Percentiles rank a stretch among this genome's conserved stretches.
Evolutionary conservation across 345 rosid species (phyloP).

Genomic region (Combretum micranthum): DNA sequence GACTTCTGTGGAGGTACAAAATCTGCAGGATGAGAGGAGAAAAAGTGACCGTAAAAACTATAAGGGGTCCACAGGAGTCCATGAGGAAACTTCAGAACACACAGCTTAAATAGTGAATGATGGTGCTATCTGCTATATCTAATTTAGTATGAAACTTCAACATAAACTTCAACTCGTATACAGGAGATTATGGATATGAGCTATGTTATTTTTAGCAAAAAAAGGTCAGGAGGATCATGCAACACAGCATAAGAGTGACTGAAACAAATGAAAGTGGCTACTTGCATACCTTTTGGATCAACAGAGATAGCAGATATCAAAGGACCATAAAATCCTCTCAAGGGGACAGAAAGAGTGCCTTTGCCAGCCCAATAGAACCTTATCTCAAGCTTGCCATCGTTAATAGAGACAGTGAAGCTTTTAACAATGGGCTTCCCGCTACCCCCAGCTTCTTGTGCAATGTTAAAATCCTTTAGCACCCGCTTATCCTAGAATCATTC

Average conservation of each 20-base stretch:
- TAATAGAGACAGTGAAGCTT: neutral
- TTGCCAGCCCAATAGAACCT: slow-evolving; percentile 22
- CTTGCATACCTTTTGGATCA: neutral
- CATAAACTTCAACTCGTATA: no score
- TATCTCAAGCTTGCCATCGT: slow-evolving; percentile 15
- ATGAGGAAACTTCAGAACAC: no score
- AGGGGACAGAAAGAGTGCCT: slow-evolving; percentile 16
- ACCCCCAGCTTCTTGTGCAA: slow-evolving; percentile 16
- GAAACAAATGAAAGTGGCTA: neutral
- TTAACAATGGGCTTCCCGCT: slow-evolving; percentile 2
- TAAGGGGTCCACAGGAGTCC: no score
- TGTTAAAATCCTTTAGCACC: slow-evolving; percentile 17
- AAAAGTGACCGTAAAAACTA: neutral
- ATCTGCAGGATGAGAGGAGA: neutral
- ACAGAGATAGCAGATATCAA: slow-evolving; percentile 24
- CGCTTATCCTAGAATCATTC: slow-evolving; percentile 4
- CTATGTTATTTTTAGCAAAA: no score
- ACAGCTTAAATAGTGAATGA: no score
- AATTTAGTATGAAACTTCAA: no score
- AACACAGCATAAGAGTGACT: no score
- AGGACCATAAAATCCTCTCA: slow-evolving; percentile 19
- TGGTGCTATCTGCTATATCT: no score
- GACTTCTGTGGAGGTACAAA: neutral
- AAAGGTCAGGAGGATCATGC: no score
- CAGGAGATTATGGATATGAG: no score